Evolutionary conservation across 2,329 filamentous ascomycete species (phyloP).

Genomic region (Monosporascus sp.): DNA sequence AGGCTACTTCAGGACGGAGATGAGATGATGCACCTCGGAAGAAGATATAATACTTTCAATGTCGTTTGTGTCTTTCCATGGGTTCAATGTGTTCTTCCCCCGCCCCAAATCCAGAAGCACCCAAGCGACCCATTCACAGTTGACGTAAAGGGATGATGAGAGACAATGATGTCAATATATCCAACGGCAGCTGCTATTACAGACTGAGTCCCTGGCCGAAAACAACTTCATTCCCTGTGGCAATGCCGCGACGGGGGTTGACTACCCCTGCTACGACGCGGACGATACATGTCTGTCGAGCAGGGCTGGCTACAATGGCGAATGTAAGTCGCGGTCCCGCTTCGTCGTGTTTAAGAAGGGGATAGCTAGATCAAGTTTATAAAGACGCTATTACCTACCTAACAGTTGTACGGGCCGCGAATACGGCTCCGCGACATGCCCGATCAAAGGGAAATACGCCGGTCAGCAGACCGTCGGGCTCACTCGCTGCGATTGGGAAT

Average conservation of each 20-base stretch:
- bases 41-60: too few relatives aligned
- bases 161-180: constrained; percentile 6
- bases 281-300: constrained; percentile 13
- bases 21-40: too few relatives aligned
- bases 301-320: constrained; percentile 10
- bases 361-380: background rate
- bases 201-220: background rate
- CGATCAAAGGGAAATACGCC: constrained; percentile 7
- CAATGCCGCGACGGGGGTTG: constrained; percentile 8
- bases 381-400: constrained; percentile 11
- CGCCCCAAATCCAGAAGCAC: too few relatives aligned
- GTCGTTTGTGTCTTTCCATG: too few relatives aligned
- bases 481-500: constrained; percentile 5
- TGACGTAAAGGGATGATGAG: constrained; percentile 4
- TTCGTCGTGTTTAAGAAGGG: background rate
- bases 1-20: too few relatives aligned
- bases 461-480: constrained; percentile 11
- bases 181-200: constrained; percentile 16
- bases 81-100: too few relatives aligned
- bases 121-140: too few relatives aligned
- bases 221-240: constrained; percentile 15
- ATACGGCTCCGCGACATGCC: constrained; percentile 9
- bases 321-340: constrained; percentile 3
- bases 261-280: constrained; percentile 10
- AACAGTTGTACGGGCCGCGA: constrained; percentile 14